Base-by-base conservation (phyloP, 23 red algal genomes). In the Chondrus crispus region DNA sequence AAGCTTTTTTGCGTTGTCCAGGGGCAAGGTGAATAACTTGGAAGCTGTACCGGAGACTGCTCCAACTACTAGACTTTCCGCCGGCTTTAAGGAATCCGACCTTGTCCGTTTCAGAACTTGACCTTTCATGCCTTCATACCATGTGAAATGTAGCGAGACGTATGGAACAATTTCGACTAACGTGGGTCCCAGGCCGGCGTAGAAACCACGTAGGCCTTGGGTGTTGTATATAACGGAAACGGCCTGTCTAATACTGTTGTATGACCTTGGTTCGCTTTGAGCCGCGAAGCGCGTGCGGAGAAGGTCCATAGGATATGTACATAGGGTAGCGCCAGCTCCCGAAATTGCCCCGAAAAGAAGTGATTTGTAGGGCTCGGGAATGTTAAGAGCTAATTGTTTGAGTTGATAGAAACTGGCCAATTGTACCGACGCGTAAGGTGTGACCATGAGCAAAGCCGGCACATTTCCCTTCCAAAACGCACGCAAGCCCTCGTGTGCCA, bases 401-500 rank as follows among this genome's bases (percentile, higher is more conserved):
- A 96, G 74, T 85, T 93, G 88, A 45, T 95, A 91, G 68, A 96
- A 95, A 42, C 85, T 78, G 33, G 90, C 80, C 43, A 99, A 92
- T 70, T 99, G 97, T 8, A 99, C 40, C 8, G 94, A 81, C 5
- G 93, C 91, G 72, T 96, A 99, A 0, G 97, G 97, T 2, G 84
- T 91, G 46, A 99, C 88, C 96, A 98, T 98, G 62, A 90, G 82
- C 74, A 98, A 39, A 5, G 96, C 96, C 38, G 96, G 79, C 5
- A 98, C 66, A 58, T 98, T 98, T 62, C 96, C 96, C 81, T 98
- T 94, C 91, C 88, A 98, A 28, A 98, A 64, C 24, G 91, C 96
- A 38, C 79, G 26, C 9, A 91, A 4, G 4, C 96, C 96, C 62
- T 98, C 96, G 30, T 35, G 47, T 13, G 35, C 13, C 19, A 88